phyloP scores from a whole-genome alignment of 1,284 basidiomycete genomes.

The Trametes polyzona region DNA sequence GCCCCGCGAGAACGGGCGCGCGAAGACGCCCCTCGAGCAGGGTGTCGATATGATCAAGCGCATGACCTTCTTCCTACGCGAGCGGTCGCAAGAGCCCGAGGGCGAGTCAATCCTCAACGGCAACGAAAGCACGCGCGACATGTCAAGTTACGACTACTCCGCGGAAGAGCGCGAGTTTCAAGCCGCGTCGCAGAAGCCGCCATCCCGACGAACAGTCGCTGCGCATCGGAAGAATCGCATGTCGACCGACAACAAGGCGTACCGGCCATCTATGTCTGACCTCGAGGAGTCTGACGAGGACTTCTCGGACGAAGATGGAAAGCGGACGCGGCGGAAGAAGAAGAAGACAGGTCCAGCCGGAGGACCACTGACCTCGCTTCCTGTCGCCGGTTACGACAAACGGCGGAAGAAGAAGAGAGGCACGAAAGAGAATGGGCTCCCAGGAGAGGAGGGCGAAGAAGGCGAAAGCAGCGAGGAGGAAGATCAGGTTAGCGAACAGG shows the following conservation, averaged over 20 bases:
- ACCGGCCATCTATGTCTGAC: slow-evolving; percentile 66
- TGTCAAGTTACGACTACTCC: slow-evolving; percentile 76
- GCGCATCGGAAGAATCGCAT: slow-evolving; percentile 61
- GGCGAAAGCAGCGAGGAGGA: slow-evolving; percentile 50
- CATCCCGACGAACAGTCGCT: slow-evolving; percentile 33
- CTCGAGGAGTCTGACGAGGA: slow-evolving; percentile 66
- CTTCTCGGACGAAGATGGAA: slow-evolving; percentile 53
- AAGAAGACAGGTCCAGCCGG: slow-evolving; percentile 58
- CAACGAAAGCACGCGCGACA: slow-evolving; percentile 42
- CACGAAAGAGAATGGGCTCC: slow-evolving; percentile 39
- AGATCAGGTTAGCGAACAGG: slow-evolving; percentile 39
- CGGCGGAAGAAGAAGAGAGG: slow-evolving; percentile 47
- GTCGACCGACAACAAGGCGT: slow-evolving; percentile 77
- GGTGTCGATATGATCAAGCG: slow-evolving; percentile 57
- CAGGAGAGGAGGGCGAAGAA: slow-evolving; percentile 43
- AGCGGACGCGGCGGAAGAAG: slow-evolving; percentile 50
- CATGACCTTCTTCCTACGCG: slow-evolving; percentile 62
- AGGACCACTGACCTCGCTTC: slow-evolving; percentile 67
- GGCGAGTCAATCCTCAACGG: slow-evolving; percentile 31
- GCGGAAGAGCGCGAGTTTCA: slow-evolving; percentile 69
- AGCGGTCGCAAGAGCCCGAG: slow-evolving; percentile 57
- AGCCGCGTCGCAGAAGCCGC: slow-evolving; percentile 38
- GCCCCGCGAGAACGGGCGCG: slow-evolving; percentile 41
- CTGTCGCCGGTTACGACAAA: slow-evolving; percentile 64
- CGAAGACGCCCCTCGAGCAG: slow-evolving; percentile 66